Evolutionary conservation across 371 early-diverging fungal species (phyloP), one percentile per base, ranked within the genome.

Genomic region (Lichtheimia hyalospora): DNA sequence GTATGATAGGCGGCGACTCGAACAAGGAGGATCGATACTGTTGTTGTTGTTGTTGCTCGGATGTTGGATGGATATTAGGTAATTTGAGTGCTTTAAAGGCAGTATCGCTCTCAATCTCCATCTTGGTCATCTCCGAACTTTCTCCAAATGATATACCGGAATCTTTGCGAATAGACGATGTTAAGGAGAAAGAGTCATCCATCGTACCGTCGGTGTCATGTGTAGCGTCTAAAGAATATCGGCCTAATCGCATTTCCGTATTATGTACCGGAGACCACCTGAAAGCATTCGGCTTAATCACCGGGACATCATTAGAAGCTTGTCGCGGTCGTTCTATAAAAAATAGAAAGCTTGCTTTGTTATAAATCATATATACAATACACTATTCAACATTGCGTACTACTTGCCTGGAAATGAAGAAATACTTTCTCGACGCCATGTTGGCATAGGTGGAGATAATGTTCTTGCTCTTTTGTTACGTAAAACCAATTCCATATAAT

Each of bases 251-350:
- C 40, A 56, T 49, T 27, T 54, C 60, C 42, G 61, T 23, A n/a
- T 49, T 28, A 28, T 25, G 53, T 28, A 60, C 64, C 57, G 71
- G 63, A 49, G 63, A 54, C 77, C 74, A 77, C 64, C 71, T 61
- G 18, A 70, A 41, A 13, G 70, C 75, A 4, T 71, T 74, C 57
- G 78, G 78, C 69, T 72, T 74, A 13, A 78, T 78, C 39, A 72
- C 66, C 58, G 78, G 75, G 40, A 71, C 67, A 8, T 34, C 34
- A 34, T 34, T 34, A 34, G 34, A 34, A 34, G 34, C 0, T 34
- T 34, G 34, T 34, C 34, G 34, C 10, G 34, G 34, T 2, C 8
- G 34, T 8, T 2, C 34, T 34, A 10, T 34, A 10, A 34, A 8
- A 34, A 7, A 28, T 28, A 7, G 8, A 8, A 6, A 34, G 6